Conservation (phyloP, 192 early-diverging fungal genomes). For the Umbelopsis sp. region DNA sequence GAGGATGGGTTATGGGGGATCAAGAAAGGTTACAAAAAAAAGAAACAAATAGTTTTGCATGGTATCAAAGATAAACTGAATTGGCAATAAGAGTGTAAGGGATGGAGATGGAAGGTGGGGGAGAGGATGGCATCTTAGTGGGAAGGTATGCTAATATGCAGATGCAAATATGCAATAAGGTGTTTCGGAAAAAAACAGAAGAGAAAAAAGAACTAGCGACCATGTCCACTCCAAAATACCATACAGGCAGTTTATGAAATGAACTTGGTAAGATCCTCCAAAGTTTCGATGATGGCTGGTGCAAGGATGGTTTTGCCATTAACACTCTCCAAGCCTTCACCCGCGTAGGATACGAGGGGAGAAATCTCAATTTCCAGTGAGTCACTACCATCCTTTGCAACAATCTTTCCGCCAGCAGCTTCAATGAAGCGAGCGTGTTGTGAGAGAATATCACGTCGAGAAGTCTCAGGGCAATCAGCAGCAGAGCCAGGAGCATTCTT, state of each 20-base stretch:
- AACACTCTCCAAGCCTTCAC: slow-evolving; percentile 82
- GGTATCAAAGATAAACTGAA: slow-evolving; percentile 8
- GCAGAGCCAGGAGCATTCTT: slow-evolving; percentile 88
- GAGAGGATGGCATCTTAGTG: neutral
- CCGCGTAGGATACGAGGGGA: slow-evolving; percentile 79
- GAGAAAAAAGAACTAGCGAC: neutral
- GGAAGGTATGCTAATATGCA: slow-evolving; percentile 14
- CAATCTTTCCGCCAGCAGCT: slow-evolving; percentile 75
- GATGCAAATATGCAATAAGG: neutral
- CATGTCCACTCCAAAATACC: neutral
- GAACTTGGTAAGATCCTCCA: slow-evolving; percentile 12
- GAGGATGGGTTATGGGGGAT: neutral
- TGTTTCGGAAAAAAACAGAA: neutral
- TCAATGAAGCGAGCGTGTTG: slow-evolving; percentile 76
- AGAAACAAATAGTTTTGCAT: neutral
- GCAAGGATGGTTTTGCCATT: slow-evolving; percentile 52
- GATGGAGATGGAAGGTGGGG: neutral
- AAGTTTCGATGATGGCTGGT: slow-evolving; percentile 19
- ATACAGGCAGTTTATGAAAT: slow-evolving; percentile 8
- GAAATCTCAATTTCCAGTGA: slow-evolving; percentile 72
- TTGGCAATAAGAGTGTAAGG: neutral
- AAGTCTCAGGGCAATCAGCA: slow-evolving; percentile 85
- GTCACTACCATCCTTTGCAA: slow-evolving; percentile 30
- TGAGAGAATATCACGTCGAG: slow-evolving; percentile 72
- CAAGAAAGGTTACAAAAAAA: slow-evolving; percentile 2